These are phyloP conservation scores for Botryotinia convoluta DNA, from an alignment of 2,329 filamentous ascomycete species.

Conservation along the genomic window DNA sequence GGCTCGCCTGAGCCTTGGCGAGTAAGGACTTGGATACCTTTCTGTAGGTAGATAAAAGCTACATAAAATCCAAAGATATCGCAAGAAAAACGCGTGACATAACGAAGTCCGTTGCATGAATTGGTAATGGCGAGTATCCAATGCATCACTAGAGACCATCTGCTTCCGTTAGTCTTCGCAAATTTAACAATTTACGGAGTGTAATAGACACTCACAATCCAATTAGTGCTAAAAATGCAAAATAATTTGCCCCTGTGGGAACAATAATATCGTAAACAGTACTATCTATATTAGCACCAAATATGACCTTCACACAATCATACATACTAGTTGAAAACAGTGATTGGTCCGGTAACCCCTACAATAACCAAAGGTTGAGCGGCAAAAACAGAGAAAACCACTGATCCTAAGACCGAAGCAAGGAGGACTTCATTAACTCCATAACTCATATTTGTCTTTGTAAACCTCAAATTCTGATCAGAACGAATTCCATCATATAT, in stretches of 20 bases:
- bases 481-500: not conserved
- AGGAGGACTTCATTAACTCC: constrained; percentile 91
- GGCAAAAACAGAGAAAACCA: constrained; percentile 76
- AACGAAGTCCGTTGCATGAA: constrained; percentile 82
- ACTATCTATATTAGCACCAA: constrained; percentile 47
- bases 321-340: constrained; percentile 80
- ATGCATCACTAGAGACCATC: constrained; percentile 81
- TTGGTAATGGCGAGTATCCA: constrained; percentile 82
- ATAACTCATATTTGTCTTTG: constrained; percentile 78
- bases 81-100: constrained; percentile 87
- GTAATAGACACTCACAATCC: constrained; percentile 52
- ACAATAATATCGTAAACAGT: constrained; percentile 88
- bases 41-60: constrained; percentile 87
- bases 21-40: constrained; percentile 81
- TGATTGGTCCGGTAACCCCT: constrained; percentile 86
- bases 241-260: constrained; percentile 74
- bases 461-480: constrained; percentile 51
- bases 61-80: constrained; percentile 95
- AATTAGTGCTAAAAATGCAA: constrained; percentile 91
- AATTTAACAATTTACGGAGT: not conserved
- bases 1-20: constrained; percentile 64
- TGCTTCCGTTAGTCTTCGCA: constrained; percentile 38
- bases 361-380: constrained; percentile 89
- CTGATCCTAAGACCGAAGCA: constrained; percentile 75
- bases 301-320: not conserved